Evolutionary conservation across 2,329 filamentous ascomycete genomes (phyloP), one percentile per base, ranked within the genome.

Genomic region (Trichoderma simmonsii): DNA sequence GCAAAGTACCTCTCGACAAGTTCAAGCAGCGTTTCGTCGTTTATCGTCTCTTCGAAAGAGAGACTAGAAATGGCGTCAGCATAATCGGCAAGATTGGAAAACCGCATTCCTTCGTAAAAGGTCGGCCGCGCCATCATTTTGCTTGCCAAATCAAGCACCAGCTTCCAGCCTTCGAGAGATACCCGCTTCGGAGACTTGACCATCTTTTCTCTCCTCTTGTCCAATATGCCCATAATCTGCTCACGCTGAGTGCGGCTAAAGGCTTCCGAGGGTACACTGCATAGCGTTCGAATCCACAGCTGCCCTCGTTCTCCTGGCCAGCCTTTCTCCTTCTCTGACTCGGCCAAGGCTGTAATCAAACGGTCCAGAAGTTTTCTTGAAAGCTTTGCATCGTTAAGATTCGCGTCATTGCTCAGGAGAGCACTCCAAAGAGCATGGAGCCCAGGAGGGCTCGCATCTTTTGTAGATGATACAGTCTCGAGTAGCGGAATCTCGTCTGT

Each of bases 51-150:
- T 56, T 78, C 77, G 36, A 75, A 74, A 18, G 75, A 76, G 26
- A 80, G 54, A 43, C 70, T 73, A 9, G 79, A 79, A 71, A 82
- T 74, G 7, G 77, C 77, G 48, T 82, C 77, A 2, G 82, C 82
- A 9, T 81, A 73, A 6, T 78, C 77, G 3, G 80, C 76, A 6
- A 83, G 77, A 68, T 83, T 77, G 0, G 76, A 74, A 64, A 84
- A 88, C 1, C 73, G 76, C 79, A 88, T 83, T 0, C 77, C 80
- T 74, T 85, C 80, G 74, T 88, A 86, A 71, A 87, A 87, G 0
- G 85, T 87, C 0, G 86, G 82, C n/a, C 82, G 81, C 6, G 79
- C 77, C 83, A 88, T 86, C 28, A 88, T 77, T 75, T 86, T 88
- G 3, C 82, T 77, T 73, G 84, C 82, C 62, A 89, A 75, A 24